Percentiles rank a stretch among this genome's conserved stretches.
Conservation (phyloP, 2,329 filamentous ascomycete species). For the Aspergillus carbonarius region DNA sequence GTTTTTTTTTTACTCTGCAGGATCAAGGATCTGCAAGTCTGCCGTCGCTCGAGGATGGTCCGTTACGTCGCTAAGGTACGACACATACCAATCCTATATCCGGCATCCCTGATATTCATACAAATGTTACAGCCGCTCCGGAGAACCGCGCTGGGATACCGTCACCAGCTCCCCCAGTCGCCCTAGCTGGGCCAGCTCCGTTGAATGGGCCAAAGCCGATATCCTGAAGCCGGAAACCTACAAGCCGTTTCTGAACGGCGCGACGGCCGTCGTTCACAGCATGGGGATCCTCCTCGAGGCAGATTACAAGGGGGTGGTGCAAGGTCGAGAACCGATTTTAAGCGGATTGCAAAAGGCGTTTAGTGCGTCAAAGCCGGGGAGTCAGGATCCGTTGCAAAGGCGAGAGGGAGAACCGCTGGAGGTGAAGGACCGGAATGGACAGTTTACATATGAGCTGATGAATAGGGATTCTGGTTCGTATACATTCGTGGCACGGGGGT, state of each 20-base stretch:
- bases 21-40: conserved; percentile 82
- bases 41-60: conserved; percentile 84
- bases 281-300: conserved; percentile 96
- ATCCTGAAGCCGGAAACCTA: conserved; percentile 82
- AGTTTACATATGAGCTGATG: conserved; percentile 95
- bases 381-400: conserved; percentile 69
- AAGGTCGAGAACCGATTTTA: conserved; percentile 78
- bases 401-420: conserved; percentile 60
- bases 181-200: conserved; percentile 77
- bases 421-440: conserved; percentile 66
- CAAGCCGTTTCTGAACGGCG: conserved; percentile 69
- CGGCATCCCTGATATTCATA: not conserved
- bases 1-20: conserved; percentile 36
- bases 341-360: conserved; percentile 77
- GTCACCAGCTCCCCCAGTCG: conserved; percentile 70
- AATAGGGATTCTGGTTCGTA: conserved; percentile 72
- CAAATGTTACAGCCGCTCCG: conserved; percentile 68
- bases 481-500: not conserved
- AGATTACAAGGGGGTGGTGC: conserved; percentile 92
- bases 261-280: conserved; percentile 85
- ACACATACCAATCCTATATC: not conserved
- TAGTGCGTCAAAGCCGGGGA: conserved; percentile 59
- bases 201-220: conserved; percentile 86
- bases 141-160: conserved; percentile 79
- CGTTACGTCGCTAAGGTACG: conserved; percentile 85